phyloP scores from a whole-genome alignment of 2,329 filamentous ascomycete genomes.

The Colletotrichum sublineola region DNA sequence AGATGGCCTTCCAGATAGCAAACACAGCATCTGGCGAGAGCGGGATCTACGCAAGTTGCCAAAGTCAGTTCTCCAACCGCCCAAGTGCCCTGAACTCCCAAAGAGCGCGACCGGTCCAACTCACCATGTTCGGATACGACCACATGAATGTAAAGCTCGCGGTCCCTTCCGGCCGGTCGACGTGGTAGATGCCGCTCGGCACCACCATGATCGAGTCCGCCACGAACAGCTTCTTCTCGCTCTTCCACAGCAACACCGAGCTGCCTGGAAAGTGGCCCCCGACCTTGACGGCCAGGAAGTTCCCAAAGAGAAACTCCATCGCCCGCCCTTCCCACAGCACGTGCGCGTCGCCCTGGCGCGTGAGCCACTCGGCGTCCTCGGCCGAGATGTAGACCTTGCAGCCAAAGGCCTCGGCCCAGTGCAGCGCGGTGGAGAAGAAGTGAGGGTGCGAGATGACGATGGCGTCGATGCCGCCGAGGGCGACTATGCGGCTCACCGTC shows the following conservation, averaged over 20 bases:
- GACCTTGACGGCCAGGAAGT: constrained; percentile 74
- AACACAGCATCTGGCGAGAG: constrained; percentile 27
- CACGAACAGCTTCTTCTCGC: constrained; percentile 71
- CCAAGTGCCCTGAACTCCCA: too few relatives aligned
- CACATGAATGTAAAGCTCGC: constrained; percentile 41
- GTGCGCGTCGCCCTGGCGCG: constrained; percentile 57
- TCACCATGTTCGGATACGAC: constrained; percentile 42
- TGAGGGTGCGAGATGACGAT: constrained; percentile 87
- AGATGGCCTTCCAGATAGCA: constrained; percentile 35
- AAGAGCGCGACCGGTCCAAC: background rate
- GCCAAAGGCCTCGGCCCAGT: constrained; percentile 77
- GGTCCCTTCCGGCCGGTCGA: constrained; percentile 36
- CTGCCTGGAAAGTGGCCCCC: constrained; percentile 87
- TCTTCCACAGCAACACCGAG: constrained; percentile 71
- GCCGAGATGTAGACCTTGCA: constrained; percentile 78
- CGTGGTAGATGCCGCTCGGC: constrained; percentile 62
- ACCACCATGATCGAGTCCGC: constrained; percentile 84
- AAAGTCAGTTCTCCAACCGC: background rate
- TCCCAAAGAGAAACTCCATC: constrained; percentile 58
- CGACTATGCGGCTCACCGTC: constrained; percentile 70
- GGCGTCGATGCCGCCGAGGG: constrained; percentile 74
- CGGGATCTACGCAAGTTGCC: constrained; percentile 23
- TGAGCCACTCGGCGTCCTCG: constrained; percentile 77
- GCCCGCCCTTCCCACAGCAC: constrained; percentile 61
- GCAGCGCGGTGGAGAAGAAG: constrained; percentile 82